These are phyloP conservation scores for Aspergillus clavatus DNA, from an alignment of 2,329 filamentous ascomycete species.

Conservation along the genomic window DNA sequence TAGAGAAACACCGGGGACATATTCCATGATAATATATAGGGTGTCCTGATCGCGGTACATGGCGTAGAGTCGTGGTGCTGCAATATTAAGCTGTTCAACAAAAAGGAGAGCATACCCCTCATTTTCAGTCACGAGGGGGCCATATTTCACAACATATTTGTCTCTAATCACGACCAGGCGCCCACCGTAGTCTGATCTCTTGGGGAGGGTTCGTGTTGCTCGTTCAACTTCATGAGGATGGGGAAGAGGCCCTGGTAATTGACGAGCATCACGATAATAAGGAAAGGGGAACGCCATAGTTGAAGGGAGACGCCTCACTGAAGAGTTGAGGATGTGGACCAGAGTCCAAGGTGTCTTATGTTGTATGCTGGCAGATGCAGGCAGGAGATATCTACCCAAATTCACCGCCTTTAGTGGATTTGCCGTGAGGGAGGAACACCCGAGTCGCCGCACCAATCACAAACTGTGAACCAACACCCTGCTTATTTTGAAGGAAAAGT, in stretches of 20 bases:
- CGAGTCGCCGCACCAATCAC: too few species aligned
- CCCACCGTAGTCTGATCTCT: constrained; percentile 13
- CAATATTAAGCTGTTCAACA: constrained; percentile 14
- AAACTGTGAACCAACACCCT: too few species aligned
- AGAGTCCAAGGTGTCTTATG: too few species aligned
- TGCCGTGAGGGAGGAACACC: too few species aligned
- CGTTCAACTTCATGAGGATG: constrained; percentile 14
- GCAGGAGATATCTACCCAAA: too few species aligned
- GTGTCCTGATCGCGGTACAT: constrained; percentile 15
- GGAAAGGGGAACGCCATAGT: too few species aligned
- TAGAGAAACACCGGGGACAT: constrained; percentile 11
- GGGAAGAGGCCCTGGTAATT: constrained; percentile 18
- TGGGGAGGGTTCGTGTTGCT: constrained; percentile 16
- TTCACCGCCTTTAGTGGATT: too few species aligned
- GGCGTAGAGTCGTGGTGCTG: constrained; percentile 18
- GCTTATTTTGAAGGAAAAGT: too few species aligned
- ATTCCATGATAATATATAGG: constrained; percentile 19
- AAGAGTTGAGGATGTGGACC: too few species aligned
- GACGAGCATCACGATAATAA: too few species aligned
- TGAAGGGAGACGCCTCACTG: too few species aligned
- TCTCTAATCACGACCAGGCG: constrained; percentile 17
- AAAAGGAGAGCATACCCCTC: constrained; percentile 20
- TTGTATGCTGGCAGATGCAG: too few species aligned
- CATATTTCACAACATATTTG: constrained; percentile 19
- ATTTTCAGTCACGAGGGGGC: constrained; percentile 17